phyloP scores from a whole-genome alignment of 139 green algal genomes.

The Picochlorum sp. region DNA sequence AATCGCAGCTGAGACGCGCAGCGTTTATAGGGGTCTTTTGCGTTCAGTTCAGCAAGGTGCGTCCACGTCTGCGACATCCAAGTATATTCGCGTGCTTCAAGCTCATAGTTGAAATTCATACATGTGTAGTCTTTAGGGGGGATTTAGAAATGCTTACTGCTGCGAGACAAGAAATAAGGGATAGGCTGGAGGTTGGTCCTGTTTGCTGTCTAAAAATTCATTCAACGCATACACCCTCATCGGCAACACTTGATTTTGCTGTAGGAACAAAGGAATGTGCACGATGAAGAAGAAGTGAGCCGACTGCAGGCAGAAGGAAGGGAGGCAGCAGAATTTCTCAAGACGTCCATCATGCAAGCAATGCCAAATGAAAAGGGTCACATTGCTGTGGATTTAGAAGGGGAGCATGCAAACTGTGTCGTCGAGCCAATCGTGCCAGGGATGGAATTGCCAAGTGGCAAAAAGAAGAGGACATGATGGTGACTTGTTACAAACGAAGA shows the following conservation, averaged over 20 bases:
- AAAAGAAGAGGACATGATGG: no score
- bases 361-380: constrained; percentile 2
- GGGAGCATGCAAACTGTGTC: not conserved
- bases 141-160: constrained; percentile 1
- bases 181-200: not conserved
- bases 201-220: not conserved
- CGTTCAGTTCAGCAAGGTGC: not conserved
- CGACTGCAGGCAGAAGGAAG: not conserved
- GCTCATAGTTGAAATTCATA: no score
- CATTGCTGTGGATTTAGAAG: not conserved
- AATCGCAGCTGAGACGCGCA: constrained; percentile 1
- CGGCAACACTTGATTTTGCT: not conserved
- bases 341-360: constrained; percentile 1
- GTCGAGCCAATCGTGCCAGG: not conserved
- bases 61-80: not conserved
- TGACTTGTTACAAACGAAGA: no score
- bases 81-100: no score
- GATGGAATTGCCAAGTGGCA: no score
- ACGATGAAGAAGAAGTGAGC: not conserved
- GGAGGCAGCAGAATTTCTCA: constrained; percentile 5
- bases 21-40: not conserved
- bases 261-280: not conserved
- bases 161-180: not conserved
- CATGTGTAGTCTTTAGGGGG: not conserved
- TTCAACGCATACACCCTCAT: not conserved